Evolutionary conservation across 2,329 filamentous ascomycete genomes (phyloP).

Genomic region (Kalmusia sp.): DNA sequence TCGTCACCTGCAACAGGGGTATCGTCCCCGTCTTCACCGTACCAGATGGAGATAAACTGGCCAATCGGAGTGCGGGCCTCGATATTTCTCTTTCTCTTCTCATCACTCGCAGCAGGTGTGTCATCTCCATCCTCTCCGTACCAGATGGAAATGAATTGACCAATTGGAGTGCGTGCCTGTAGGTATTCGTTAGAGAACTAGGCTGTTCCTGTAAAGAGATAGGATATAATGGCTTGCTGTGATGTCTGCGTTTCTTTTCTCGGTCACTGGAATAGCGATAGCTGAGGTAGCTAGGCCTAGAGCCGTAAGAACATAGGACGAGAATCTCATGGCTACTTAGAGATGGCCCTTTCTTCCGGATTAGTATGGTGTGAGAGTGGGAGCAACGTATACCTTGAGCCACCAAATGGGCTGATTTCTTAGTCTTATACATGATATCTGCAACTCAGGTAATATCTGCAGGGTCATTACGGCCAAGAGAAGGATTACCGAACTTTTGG

Average conservation of each 20-base stretch:
- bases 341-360: background rate
- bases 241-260: background rate
- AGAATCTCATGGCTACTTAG: background rate
- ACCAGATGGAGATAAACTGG: background rate
- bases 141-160: background rate
- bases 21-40: too few species aligned
- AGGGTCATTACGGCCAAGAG: too few species aligned
- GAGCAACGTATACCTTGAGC: too few species aligned
- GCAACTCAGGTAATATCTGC: too few species aligned
- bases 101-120: too few species aligned
- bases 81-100: background rate
- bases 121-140: background rate
- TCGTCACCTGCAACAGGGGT: too few species aligned
- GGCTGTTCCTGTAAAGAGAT: too few species aligned
- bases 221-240: background rate
- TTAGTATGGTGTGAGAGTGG: too few species aligned
- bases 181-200: background rate
- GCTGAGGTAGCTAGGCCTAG: background rate
- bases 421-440: too few species aligned
- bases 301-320: background rate
- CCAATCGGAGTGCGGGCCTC: background rate
- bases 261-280: background rate
- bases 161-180: background rate
- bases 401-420: too few species aligned
- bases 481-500: too few species aligned